Conservation (phyloP, 2,329 filamentous ascomycete species). For the Hortaea werneckii region DNA sequence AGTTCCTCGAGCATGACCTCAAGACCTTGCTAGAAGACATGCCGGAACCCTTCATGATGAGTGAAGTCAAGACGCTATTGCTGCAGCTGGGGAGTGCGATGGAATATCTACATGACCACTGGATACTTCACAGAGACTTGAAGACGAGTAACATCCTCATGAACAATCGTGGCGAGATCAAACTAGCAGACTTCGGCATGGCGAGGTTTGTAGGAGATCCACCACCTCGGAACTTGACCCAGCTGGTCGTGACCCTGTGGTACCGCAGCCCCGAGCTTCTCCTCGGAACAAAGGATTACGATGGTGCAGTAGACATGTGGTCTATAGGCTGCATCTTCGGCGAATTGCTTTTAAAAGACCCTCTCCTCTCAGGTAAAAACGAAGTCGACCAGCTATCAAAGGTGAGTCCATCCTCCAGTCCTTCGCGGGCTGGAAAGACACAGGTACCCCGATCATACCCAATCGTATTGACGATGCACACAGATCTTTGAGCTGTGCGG, state of each 20-base stretch:
- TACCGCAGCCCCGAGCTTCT: constrained; percentile 88
- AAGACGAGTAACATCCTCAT: constrained; percentile 91
- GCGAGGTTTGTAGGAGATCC: constrained; percentile 80
- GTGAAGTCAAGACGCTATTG: constrained; percentile 84
- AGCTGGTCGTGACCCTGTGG: constrained; percentile 94
- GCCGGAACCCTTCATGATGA: constrained; percentile 84
- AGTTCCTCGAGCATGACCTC: constrained; percentile 94
- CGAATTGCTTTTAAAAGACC: constrained; percentile 74
- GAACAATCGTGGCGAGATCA: constrained; percentile 88
- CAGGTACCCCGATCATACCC: too few relatives aligned
- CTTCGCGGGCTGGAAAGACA: constrained; percentile 17
- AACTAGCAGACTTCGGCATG: constrained; percentile 98
- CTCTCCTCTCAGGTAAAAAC: constrained; percentile 77
- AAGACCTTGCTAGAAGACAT: constrained; percentile 89
- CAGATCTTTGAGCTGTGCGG: constrained; percentile 82
- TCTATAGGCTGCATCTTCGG: constrained; percentile 92
- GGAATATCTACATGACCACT: constrained; percentile 75
- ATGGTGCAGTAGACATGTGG: constrained; percentile 80
- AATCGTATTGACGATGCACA: constrained; percentile 11
- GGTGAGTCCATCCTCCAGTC: constrained; percentile 27
- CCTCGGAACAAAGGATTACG: constrained; percentile 68
- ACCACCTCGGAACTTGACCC: constrained; percentile 63
- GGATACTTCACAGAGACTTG: constrained; percentile 82
- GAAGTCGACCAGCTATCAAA: constrained; percentile 82
- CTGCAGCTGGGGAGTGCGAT: constrained; percentile 72